Evolutionary conservation across 164 flowering plant genomes (phyloP), one percentile per base, ranked within the genome.

Genomic region (Saururus chinensis): DNA sequence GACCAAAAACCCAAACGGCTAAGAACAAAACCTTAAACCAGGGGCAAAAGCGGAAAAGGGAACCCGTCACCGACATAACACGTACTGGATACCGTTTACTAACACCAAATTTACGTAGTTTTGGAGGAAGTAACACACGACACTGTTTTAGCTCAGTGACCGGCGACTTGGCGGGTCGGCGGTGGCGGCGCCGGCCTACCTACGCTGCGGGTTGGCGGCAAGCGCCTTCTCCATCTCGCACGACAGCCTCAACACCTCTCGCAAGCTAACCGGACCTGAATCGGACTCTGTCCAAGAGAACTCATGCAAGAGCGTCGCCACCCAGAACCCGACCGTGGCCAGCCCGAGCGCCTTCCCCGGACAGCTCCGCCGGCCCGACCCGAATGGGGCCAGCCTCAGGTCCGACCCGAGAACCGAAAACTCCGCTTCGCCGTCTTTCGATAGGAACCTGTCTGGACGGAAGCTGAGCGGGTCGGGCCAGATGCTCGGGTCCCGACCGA

Each of bases 361-460:
- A 64, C 95, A 87, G 13, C 60, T 64, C 67, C 95, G 56, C 23
- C 84, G 62, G 1, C 95, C 95, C 60, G 95, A 75, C 63, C 95
- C 95, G 58, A 87, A 87, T 0, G 90, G 95, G 1, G 90, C 95
- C 19, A 87, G 75, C 71, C 87, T 74, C 0, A 87, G 73, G 58
- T 87, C 90, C 7, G 84, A 79, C 0, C 95, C 95, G 51, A 79
- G 23, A 0, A 87, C 67, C 0, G 82, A 74, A 11, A 86, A 72
- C 40, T 80, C 87, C 60, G 53, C 63, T 22, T 71, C 79, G 9
- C 52, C 66, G 4, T 23, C 63, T 5, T 66, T 64, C 20, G 57
- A 9, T 20, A 79, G 4, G 62, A 87, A 87, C 68, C 95, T 76
- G 55, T 81, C 88, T 0, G 93, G 89, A 41, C 13, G 56, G 71